Conservation (phyloP, 2,329 filamentous ascomycete genomes). For the Penicillium vulpinum region DNA sequence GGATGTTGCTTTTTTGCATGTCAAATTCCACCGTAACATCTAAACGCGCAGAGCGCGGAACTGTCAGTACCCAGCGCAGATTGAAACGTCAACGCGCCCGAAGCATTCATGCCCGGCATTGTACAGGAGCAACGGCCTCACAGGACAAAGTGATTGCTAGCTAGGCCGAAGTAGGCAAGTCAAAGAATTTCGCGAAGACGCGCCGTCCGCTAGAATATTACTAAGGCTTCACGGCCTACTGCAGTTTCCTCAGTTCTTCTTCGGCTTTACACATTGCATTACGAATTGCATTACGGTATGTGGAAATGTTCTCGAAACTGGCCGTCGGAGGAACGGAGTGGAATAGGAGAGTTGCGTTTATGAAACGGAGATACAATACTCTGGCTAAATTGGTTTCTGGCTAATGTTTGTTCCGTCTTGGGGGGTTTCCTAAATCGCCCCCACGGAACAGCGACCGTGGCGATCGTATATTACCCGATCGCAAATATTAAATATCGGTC, state of each 20-base stretch:
- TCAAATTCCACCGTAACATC: not conserved
- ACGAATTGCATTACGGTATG: not conserved
- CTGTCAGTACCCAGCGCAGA: constrained; percentile 5
- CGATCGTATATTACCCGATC: constrained; percentile 4
- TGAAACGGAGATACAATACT: not conserved
- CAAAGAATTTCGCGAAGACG: constrained; percentile 8
- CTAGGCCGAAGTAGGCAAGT: not conserved
- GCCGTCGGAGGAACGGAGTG: too few species aligned
- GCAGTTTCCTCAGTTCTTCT: not conserved
- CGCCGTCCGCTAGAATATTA: constrained; percentile 7
- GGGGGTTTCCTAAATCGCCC: not conserved
- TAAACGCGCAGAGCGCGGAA: constrained; percentile 6
- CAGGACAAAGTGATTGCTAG: constrained; percentile 6
- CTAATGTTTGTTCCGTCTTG: not conserved
- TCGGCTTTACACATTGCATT: constrained; percentile 14
- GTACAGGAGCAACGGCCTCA: not conserved
- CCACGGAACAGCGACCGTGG: constrained; percentile 3
- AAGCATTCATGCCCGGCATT: constrained; percentile 1
- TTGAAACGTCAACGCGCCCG: constrained; percentile 6
- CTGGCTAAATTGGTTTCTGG: not conserved
- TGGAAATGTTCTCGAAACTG: constrained; percentile 19
- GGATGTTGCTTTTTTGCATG: not conserved
- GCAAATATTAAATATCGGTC: constrained; percentile 13
- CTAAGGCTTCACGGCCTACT: not conserved
- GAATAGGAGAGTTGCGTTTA: too few species aligned